A percentile compares a stretch with the other conserved stretches of the same genome.
These are phyloP conservation scores for Tricholoma flavovirens DNA, from an alignment of 768 basidiomycete genomes.

Conservation along the genomic window DNA sequence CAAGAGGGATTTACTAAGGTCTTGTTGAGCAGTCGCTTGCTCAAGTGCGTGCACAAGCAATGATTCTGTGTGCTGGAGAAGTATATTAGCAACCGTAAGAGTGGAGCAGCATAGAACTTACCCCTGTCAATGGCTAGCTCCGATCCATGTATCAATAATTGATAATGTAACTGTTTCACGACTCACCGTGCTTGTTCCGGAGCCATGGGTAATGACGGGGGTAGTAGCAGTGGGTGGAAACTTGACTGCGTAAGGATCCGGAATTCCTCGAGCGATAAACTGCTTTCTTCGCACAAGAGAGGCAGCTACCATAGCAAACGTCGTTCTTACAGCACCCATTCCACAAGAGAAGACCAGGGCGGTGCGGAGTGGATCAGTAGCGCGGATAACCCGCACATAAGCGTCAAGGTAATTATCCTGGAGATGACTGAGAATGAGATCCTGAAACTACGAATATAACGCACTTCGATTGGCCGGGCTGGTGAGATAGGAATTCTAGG, in stretches of 20 bases:
- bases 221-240: slow-evolving; percentile 15
- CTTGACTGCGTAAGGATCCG: slow-evolving; percentile 70
- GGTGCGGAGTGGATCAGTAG: slow-evolving; percentile 73
- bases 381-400: slow-evolving; percentile 76
- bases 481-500: slow-evolving; percentile 90
- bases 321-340: slow-evolving; percentile 94
- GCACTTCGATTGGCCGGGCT: slow-evolving; percentile 83
- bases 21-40: slow-evolving; percentile 75
- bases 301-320: slow-evolving; percentile 96
- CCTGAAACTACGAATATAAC: slow-evolving; percentile 6
- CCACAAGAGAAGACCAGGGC: slow-evolving; percentile 94
- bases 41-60: slow-evolving; percentile 62
- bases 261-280: slow-evolving; percentile 53
- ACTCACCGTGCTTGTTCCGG: slow-evolving; percentile 46
- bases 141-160: neutral
- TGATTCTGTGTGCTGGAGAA: slow-evolving; percentile 44
- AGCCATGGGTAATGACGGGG: slow-evolving; percentile 19
- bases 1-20: slow-evolving; percentile 67
- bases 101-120: slow-evolving; percentile 2
- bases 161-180: neutral
- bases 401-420: slow-evolving; percentile 95
- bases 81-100: neutral
- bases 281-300: slow-evolving; percentile 80
- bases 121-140: slow-evolving; percentile 19
- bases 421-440: neutral